A percentile compares a stretch with the other conserved stretches of the same genome.
These are phyloP conservation scores for Stagonosporopsis tanaceti DNA, from an alignment of 2,329 filamentous ascomycete species.

Conservation along the genomic window DNA sequence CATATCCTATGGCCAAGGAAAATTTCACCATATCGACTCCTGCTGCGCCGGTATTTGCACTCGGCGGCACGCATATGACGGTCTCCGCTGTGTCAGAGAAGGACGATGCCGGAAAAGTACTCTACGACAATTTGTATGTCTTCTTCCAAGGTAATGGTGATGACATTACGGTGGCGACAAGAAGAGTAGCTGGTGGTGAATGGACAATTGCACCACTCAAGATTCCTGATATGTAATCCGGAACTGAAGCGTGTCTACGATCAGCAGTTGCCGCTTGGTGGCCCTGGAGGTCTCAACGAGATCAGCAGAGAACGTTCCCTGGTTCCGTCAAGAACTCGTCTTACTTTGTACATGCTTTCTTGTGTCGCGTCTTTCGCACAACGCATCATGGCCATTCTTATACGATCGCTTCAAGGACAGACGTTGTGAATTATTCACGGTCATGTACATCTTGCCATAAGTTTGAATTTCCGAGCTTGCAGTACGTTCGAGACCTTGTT, in stretches of 20 bases:
- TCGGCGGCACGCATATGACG: slow-evolving; percentile 53
- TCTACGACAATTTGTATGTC: slow-evolving; percentile 43
- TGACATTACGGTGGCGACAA: slow-evolving; percentile 43
- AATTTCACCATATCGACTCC: slow-evolving; percentile 45
- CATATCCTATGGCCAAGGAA: slow-evolving; percentile 31
- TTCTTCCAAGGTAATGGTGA: slow-evolving; percentile 43
- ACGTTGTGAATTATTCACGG: neutral
- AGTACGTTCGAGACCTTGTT: neutral
- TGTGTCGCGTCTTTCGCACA: neutral
- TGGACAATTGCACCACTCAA: slow-evolving; percentile 39
- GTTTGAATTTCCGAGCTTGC: slow-evolving; percentile 1
- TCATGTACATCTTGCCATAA: neutral
- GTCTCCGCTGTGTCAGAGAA: slow-evolving; percentile 46
- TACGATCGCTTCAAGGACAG: neutral
- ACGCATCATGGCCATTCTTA: neutral
- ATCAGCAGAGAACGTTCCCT: neutral
- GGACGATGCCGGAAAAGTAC: slow-evolving; percentile 24
- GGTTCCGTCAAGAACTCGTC: too few species aligned
- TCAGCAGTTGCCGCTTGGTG: neutral
- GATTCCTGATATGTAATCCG: slow-evolving; percentile 33
- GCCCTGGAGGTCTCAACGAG: neutral
- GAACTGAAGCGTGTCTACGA: neutral
- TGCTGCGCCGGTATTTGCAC: slow-evolving; percentile 37
- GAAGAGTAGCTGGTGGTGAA: slow-evolving; percentile 34
- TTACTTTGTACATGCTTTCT: neutral